Evolutionary conservation across 2,329 filamentous ascomycete species (phyloP).

Genomic region (Ciborinia camelliae): DNA sequence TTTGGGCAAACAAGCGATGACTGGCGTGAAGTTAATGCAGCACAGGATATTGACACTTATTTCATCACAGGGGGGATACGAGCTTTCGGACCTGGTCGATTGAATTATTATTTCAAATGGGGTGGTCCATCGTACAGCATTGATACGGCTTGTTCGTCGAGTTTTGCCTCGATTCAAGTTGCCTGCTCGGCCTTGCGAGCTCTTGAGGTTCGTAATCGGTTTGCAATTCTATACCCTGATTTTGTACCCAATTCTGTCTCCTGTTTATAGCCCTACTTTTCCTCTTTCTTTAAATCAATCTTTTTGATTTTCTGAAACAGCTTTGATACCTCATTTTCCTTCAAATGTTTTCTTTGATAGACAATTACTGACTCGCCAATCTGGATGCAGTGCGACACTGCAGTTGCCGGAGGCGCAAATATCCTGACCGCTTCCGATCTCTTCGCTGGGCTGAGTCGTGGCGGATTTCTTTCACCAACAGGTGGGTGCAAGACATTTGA

Average conservation of each 20-base stretch:
- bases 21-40: conserved; percentile 29
- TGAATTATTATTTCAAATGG: conserved; percentile 42
- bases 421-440: conserved; percentile 37
- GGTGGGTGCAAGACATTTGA: conserved; percentile 49
- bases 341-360: too few species aligned
- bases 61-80: conserved; percentile 29
- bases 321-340: too few species aligned
- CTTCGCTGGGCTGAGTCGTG: conserved; percentile 32
- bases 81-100: conserved; percentile 33
- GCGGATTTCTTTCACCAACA: conserved; percentile 22
- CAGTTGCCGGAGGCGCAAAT: conserved; percentile 42
- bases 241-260: too few species aligned
- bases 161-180: conserved; percentile 52
- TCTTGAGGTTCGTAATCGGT: too few species aligned
- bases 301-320: too few species aligned
- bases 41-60: conserved; percentile 31
- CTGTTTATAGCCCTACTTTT: too few species aligned
- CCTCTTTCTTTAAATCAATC: too few species aligned
- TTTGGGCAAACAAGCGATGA: conserved; percentile 31
- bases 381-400: conserved; percentile 43
- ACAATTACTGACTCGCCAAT: too few species aligned
- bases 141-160: conserved; percentile 58
- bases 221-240: too few species aligned
- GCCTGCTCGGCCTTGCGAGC: conserved; percentile 48
- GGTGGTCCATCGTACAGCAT: conserved; percentile 51